Percentiles rank a stretch among this genome's conserved stretches.
Conservation (phyloP, 208 protist species). For the Leishmania major region DNA sequence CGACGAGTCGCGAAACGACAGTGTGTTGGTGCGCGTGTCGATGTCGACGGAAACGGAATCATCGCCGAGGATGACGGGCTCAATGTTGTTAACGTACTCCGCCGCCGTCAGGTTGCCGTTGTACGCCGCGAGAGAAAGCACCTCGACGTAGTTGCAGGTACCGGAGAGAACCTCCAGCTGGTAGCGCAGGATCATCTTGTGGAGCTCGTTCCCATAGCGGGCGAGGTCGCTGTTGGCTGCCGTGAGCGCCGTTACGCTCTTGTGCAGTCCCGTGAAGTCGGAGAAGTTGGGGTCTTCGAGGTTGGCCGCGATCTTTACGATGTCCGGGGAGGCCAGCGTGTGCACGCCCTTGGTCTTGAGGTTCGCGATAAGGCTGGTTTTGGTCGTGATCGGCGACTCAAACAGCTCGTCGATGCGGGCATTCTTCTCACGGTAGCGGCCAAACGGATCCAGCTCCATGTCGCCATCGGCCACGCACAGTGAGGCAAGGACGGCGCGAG, state of each 20-base stretch:
- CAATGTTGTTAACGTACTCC: slow-evolving; percentile 64
- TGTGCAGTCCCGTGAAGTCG: slow-evolving; percentile 33
- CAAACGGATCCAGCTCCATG: slow-evolving; percentile 60
- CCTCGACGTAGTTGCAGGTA: slow-evolving; percentile 47
- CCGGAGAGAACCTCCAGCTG: slow-evolving; percentile 59
- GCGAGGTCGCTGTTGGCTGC: slow-evolving; percentile 22
- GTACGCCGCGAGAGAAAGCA: slow-evolving; percentile 44
- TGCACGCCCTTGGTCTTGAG: slow-evolving; percentile 34
- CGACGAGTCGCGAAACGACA: slow-evolving; percentile 68
- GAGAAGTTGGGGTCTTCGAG: slow-evolving; percentile 28
- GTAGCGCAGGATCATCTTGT: slow-evolving; percentile 54
- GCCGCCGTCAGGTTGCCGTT: slow-evolving; percentile 41
- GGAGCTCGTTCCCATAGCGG: slow-evolving; percentile 32
- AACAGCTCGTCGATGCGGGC: slow-evolving; percentile 65
- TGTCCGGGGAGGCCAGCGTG: slow-evolving; percentile 13
- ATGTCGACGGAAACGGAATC: slow-evolving; percentile 64
- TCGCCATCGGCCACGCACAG: slow-evolving; percentile 56
- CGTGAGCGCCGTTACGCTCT: slow-evolving; percentile 30
- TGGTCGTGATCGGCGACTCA: slow-evolving; percentile 41
- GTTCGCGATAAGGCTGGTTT: slow-evolving; percentile 33
- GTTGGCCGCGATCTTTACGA: slow-evolving; percentile 24
- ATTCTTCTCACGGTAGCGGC: slow-evolving; percentile 40
- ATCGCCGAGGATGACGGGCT: slow-evolving; percentile 70
- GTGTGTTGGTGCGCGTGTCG: slow-evolving; percentile 63
- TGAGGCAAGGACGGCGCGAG: slow-evolving; percentile 68